These are phyloP conservation scores for Teratosphaeriaceae sp. DNA, from an alignment of 2,329 filamentous ascomycete genomes.

Conservation along the genomic window DNA sequence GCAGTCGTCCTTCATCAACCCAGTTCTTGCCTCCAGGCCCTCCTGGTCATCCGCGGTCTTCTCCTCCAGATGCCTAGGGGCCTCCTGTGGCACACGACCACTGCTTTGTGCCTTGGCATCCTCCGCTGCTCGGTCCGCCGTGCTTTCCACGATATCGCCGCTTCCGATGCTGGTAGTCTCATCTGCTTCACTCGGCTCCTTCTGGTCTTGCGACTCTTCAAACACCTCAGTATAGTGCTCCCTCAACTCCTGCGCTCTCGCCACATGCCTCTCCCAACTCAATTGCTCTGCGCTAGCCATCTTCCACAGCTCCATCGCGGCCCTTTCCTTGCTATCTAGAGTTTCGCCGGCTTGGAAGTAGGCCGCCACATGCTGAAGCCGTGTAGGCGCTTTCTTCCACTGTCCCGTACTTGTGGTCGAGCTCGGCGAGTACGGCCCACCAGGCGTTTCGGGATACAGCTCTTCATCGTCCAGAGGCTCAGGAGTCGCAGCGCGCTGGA, in stretches of 20 bases:
- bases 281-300: slow-evolving; percentile 15
- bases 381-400: slow-evolving; percentile 15
- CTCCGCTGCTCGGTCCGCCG: too few relatives aligned
- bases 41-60: not conserved
- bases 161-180: not conserved
- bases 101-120: too few relatives aligned
- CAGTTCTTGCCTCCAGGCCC: not conserved
- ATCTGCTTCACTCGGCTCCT: not conserved
- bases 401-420: slow-evolving; percentile 12
- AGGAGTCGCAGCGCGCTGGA: not conserved
- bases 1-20: not conserved
- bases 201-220: not conserved
- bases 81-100: not conserved
- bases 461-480: not conserved
- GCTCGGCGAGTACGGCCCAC: slow-evolving; percentile 8
- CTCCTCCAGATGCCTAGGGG: not conserved
- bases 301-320: slow-evolving; percentile 18
- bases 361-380: slow-evolving; percentile 16
- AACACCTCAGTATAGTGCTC: not conserved
- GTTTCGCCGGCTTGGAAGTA: slow-evolving; percentile 13
- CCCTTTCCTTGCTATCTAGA: slow-evolving; percentile 12
- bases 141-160: too few relatives aligned
- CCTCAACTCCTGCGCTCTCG: not conserved
- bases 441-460: slow-evolving; percentile 6
- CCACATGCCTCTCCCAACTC: slow-evolving; percentile 11